Percentiles rank a stretch among this genome's conserved stretches.
phyloP scores from a whole-genome alignment of 1,284 basidiomycete species.

The Stygiomarasmius scandens region DNA sequence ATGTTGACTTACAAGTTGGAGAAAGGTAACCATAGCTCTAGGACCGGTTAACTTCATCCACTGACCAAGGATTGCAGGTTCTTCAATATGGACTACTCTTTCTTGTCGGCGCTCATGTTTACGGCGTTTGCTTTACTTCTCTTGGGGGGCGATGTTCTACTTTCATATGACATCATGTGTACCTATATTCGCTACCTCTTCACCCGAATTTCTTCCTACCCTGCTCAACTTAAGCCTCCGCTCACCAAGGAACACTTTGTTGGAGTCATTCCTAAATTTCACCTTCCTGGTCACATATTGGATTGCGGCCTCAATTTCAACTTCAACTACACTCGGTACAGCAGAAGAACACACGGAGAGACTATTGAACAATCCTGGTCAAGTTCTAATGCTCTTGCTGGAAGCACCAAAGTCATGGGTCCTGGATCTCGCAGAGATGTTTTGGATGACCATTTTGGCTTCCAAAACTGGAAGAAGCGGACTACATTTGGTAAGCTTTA shows the following conservation, averaged over 20 bases:
- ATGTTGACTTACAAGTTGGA: neutral
- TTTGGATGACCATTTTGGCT: slow-evolving; percentile 15
- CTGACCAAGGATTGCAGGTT: neutral
- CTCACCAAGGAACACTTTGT: neutral
- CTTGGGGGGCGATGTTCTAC: neutral
- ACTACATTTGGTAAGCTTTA: neutral
- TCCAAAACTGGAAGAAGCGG: neutral
- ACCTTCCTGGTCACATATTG: slow-evolving; percentile 16
- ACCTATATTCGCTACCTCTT: neutral
- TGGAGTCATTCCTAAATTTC: slow-evolving; percentile 18
- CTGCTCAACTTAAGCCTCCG: neutral
- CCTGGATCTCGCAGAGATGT: slow-evolving; percentile 15
- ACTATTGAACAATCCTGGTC: slow-evolving; percentile 16
- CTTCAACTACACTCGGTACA: slow-evolving; percentile 11
- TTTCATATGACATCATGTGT: neutral
- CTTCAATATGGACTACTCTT: slow-evolving; percentile 3
- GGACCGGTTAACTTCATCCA: neutral
- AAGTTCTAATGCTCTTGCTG: slow-evolving; percentile 7
- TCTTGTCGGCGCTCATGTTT: neutral
- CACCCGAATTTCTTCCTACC: neutral
- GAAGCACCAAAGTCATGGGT: slow-evolving; percentile 19
- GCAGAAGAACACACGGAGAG: slow-evolving; percentile 19
- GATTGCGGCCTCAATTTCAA: slow-evolving; percentile 12
- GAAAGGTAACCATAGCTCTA: neutral
- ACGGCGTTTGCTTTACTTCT: neutral